Percentiles rank a stretch among this genome's conserved stretches.
Conservation (phyloP, 148 eudicot species). For the Fagopyrum esculentum region DNA sequence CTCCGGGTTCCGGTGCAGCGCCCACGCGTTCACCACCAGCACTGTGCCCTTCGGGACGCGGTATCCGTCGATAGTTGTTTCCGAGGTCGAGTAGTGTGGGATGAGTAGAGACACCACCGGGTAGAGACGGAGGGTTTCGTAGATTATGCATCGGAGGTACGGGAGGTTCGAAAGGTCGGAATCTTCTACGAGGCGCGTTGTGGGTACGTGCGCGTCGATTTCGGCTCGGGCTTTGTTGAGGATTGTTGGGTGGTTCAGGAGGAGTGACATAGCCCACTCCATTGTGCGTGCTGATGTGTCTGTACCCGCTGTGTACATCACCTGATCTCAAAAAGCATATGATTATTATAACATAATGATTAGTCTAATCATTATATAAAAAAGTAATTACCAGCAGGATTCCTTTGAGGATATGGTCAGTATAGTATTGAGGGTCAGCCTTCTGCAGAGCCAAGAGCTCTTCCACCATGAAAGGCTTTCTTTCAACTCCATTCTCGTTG, state of each 20-base stretch:
- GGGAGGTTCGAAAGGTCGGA: not conserved
- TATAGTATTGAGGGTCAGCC: constrained; percentile 21
- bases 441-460: constrained; percentile 25
- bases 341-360: not conserved
- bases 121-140: constrained; percentile 14
- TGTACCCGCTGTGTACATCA: constrained; percentile 10
- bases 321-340: not conserved
- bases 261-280: constrained; percentile 17
- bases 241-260: constrained; percentile 9
- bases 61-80: not conserved
- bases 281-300: constrained; percentile 12
- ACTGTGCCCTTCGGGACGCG: constrained; percentile 6
- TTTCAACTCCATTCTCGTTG: constrained; percentile 3
- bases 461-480: constrained; percentile 20
- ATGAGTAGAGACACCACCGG: constrained; percentile 7
- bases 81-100: constrained; percentile 4
- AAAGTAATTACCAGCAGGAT: constrained; percentile 22
- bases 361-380: not conserved
- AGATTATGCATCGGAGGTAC: constrained; percentile 5
- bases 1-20: constrained; percentile 11
- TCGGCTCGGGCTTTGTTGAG: constrained; percentile 7
- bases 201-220: constrained; percentile 5
- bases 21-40: constrained; percentile 12
- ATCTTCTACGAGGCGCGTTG: not conserved
- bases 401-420: constrained; percentile 23